Percentiles rank a stretch among this genome's conserved stretches.
phyloP scores from a whole-genome alignment of 2,329 filamentous ascomycete species.

The Camillea tinctor region DNA sequence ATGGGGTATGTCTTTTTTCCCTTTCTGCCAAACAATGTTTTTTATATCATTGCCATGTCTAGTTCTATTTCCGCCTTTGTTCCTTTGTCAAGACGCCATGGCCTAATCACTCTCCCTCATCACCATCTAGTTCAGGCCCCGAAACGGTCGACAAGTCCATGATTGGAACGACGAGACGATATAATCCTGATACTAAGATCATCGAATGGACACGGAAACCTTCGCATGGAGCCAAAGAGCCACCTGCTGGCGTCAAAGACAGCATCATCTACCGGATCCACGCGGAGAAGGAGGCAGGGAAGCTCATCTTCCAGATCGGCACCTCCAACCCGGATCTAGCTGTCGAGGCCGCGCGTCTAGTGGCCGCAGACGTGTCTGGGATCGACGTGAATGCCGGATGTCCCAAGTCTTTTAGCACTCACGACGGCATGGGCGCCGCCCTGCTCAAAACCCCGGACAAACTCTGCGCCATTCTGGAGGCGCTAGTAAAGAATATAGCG shows the following conservation, averaged over 20 bases:
- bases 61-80: background rate
- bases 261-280: slow-evolving; percentile 84
- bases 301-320: slow-evolving; percentile 88
- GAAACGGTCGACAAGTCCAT: slow-evolving; percentile 92
- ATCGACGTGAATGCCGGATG: slow-evolving; percentile 99
- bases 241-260: slow-evolving; percentile 51
- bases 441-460: slow-evolving; percentile 82
- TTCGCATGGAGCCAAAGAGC: slow-evolving; percentile 65
- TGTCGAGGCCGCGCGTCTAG: slow-evolving; percentile 77
- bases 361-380: slow-evolving; percentile 84
- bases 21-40: background rate
- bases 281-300: slow-evolving; percentile 70
- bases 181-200: slow-evolving; percentile 73
- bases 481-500: slow-evolving; percentile 75
- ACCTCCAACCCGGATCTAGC: slow-evolving; percentile 80
- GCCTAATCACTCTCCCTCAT: background rate
- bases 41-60: background rate
- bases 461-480: slow-evolving; percentile 78
- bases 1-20: slow-evolving; percentile 66
- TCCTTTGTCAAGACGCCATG: background rate
- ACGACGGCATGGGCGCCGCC: slow-evolving; percentile 92
- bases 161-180: slow-evolving; percentile 77
- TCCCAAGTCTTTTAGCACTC: slow-evolving; percentile 93
- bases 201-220: slow-evolving; percentile 81
- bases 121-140: slow-evolving; percentile 56